These are phyloP conservation scores for Hymenoscyphus repandus DNA, from an alignment of 2,329 filamentous ascomycete species.

Conservation along the genomic window DNA sequence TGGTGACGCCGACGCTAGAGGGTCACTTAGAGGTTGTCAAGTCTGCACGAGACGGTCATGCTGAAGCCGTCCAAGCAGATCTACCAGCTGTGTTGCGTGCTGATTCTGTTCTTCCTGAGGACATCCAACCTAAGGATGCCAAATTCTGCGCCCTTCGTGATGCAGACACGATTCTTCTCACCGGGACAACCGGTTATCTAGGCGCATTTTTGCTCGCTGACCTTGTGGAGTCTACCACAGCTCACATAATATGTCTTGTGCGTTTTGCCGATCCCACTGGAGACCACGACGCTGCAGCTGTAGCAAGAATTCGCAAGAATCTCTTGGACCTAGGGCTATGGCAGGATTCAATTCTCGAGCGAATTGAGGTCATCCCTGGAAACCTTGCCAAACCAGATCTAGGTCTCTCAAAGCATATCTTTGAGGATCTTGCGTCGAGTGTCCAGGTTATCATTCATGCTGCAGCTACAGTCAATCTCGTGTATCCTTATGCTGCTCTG, in stretches of 20 bases:
- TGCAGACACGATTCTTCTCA: conserved; percentile 64
- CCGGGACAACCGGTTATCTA: conserved; percentile 84
- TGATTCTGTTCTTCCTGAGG: conserved; percentile 61
- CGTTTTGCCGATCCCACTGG: conserved; percentile 68
- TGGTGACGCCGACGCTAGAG: conserved; percentile 64
- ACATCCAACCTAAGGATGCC: conserved; percentile 54
- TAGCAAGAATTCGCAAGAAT: conserved; percentile 69
- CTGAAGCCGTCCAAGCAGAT: conserved; percentile 70
- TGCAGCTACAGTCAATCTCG: conserved; percentile 72
- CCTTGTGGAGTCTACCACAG: conserved; percentile 55
- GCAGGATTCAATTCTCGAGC: conserved; percentile 71
- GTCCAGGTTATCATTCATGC: conserved; percentile 73
- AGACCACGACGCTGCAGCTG: conserved; percentile 59
- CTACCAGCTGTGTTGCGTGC: conserved; percentile 63
- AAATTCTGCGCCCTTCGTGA: conserved; percentile 32
- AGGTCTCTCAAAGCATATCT: conserved; percentile 60
- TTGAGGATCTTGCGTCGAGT: conserved; percentile 57
- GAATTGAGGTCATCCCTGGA: conserved; percentile 69
- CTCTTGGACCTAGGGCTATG: conserved; percentile 74
- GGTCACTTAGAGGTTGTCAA: conserved; percentile 70
- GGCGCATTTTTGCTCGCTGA: conserved; percentile 75
- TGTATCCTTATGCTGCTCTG: conserved; percentile 75
- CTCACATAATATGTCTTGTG: conserved; percentile 59
- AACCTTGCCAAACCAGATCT: conserved; percentile 65
- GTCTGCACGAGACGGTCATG: conserved; percentile 65